Conservation (phyloP, 1,284 basidiomycete genomes). For the Schizophyllum commune region DNA sequence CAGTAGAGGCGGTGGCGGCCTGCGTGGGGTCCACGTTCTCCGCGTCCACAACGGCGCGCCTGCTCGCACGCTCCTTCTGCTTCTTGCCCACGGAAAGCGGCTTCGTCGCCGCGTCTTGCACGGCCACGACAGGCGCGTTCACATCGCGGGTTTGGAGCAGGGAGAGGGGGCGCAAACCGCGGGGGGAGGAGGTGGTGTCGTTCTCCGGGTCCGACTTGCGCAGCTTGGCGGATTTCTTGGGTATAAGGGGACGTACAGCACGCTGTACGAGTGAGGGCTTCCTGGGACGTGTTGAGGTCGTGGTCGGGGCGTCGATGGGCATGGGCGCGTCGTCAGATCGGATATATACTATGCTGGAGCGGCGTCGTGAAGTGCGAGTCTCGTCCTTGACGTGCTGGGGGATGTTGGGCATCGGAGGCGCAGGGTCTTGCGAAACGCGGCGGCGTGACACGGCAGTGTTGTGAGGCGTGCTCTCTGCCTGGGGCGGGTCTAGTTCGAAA, state of each 20-base stretch:
- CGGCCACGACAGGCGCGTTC: conserved; percentile 21
- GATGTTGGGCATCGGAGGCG: conserved; percentile 1
- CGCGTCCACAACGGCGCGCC: conserved; percentile 23
- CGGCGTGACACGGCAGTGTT: conserved; percentile 31
- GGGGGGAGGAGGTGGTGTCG: conserved; percentile 7
- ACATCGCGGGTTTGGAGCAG: conserved; percentile 53
- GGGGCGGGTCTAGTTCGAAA: conserved; percentile 44
- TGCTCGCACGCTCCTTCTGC: conserved; percentile 25
- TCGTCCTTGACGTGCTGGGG: conserved; percentile 10
- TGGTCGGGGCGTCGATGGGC: conserved; percentile 13
- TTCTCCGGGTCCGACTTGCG: conserved; percentile 20
- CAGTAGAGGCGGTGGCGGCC: conserved; percentile 15
- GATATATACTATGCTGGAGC: conserved; percentile 58
- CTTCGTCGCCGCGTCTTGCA: conserved; percentile 27
- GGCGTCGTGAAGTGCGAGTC: conserved; percentile 20
- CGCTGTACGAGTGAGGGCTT: conserved; percentile 15
- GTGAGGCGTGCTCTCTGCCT: conserved; percentile 57
- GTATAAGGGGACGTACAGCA: conserved; percentile 42
- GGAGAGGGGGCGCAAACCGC: conserved; percentile 52
- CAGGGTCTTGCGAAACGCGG: conserved; percentile 20
- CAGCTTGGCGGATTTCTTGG: conserved; percentile 37
- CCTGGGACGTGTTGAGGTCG: neutral
- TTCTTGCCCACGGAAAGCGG: conserved; percentile 52
- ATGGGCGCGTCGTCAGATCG: conserved; percentile 42
- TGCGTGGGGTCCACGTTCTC: conserved; percentile 33